phyloP scores from a whole-genome alignment of 257 asterid species.

The Striga asiatica region DNA sequence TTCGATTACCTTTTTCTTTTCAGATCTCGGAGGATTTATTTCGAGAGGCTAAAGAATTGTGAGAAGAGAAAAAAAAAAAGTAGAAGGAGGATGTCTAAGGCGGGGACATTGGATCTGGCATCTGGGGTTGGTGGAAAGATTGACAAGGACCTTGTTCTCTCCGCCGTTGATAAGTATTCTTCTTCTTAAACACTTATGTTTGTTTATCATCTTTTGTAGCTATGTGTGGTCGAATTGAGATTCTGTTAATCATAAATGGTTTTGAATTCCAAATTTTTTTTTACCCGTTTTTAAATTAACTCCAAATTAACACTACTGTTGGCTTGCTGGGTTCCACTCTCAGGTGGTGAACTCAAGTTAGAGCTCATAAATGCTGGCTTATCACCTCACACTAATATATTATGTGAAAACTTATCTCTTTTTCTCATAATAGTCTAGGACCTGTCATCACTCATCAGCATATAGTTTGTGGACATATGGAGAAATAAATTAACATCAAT shows the following conservation, averaged over 20 bases:
- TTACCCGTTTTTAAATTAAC: not conserved
- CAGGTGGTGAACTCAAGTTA: no score
- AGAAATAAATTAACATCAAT: no score
- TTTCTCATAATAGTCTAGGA: no score
- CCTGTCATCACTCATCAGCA: no score
- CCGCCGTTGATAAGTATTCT: constrained; percentile 80
- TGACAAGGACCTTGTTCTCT: constrained; percentile 57
- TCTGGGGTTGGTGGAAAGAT: constrained; percentile 87
- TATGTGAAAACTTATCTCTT: no score
- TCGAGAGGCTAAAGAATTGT: constrained; percentile 14
- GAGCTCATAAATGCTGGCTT: no score
- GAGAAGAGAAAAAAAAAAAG: constrained; percentile 11
- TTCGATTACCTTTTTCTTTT: not conserved
- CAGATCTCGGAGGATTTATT: constrained; percentile 31
- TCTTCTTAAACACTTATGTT: not conserved
- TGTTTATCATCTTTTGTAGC: not conserved
- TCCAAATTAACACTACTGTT: no score
- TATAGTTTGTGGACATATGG: no score
- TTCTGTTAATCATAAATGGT: not conserved
- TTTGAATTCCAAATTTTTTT: not conserved
- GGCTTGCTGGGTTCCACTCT: no score
- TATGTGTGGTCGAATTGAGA: not conserved
- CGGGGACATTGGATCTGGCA: constrained; percentile 82
- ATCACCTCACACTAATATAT: no score
- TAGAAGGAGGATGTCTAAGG: constrained; percentile 47